A percentile compares a stretch with the other conserved stretches of the same genome.
Evolutionary conservation across 257 asterid genomes (phyloP).

Genomic region (Solanum neorickii): DNA sequence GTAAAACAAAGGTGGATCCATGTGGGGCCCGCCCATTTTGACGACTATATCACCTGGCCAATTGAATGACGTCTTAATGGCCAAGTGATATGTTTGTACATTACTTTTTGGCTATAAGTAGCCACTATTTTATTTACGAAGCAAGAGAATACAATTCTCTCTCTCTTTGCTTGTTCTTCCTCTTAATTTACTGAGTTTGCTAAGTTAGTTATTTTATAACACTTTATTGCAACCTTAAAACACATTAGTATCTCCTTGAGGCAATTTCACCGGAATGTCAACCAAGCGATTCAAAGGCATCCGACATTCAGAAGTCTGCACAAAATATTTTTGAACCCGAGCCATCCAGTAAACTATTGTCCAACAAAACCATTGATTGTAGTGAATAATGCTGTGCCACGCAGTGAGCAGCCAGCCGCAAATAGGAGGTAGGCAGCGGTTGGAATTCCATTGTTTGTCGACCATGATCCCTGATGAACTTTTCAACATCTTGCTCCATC

Average conservation of each 20-base stretch:
- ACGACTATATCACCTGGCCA: background rate
- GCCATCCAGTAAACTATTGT: slow-evolving; percentile 80
- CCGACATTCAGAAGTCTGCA: slow-evolving; percentile 45
- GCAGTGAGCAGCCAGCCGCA: slow-evolving; percentile 98
- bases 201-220: background rate
- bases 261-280: slow-evolving; percentile 30
- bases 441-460: slow-evolving; percentile 93
- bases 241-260: slow-evolving; percentile 22
- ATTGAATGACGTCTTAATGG: background rate
- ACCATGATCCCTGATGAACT: slow-evolving; percentile 70
- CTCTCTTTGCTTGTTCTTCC: background rate
- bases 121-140: background rate
- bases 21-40: background rate
- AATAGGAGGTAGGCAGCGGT: slow-evolving; percentile 90
- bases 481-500: slow-evolving; percentile 96
- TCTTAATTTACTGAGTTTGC: background rate
- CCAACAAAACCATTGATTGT: slow-evolving; percentile 91
- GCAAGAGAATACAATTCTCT: background rate
- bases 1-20: background rate
- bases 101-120: background rate
- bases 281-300: slow-evolving; percentile 58
- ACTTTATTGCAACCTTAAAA: slow-evolving; percentile 48
- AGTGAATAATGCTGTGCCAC: slow-evolving; percentile 97
- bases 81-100: background rate
- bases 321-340: slow-evolving; percentile 80